phyloP scores from a whole-genome alignment of 23 red algal species.

The Cyanidium caldarium region DNA sequence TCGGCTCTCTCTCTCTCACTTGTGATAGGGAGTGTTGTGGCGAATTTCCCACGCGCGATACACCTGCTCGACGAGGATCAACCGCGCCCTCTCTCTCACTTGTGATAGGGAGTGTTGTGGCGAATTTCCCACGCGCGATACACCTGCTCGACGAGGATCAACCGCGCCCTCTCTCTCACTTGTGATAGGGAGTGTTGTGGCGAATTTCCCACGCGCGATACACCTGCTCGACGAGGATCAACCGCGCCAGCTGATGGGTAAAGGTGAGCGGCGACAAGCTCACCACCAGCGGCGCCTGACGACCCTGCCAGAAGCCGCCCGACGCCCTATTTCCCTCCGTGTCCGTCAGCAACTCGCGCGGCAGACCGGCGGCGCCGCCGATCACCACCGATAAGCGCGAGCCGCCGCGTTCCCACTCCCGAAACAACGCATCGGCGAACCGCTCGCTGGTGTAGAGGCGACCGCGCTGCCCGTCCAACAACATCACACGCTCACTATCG shows the following conservation, averaged over 20 bases:
- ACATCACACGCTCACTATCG: neutral
- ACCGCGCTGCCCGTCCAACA: neutral
- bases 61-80: slow-evolving; percentile 68
- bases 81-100: slow-evolving; percentile 5
- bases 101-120: slow-evolving; percentile 53
- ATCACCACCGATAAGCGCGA: slow-evolving; percentile 43
- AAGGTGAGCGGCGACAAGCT: slow-evolving; percentile 65
- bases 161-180: slow-evolving; percentile 47
- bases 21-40: slow-evolving; percentile 53
- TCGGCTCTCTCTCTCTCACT: neutral
- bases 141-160: slow-evolving; percentile 68
- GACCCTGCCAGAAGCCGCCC: too few species aligned
- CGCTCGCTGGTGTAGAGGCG: slow-evolving; percentile 7
- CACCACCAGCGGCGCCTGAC: too few species aligned
- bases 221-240: slow-evolving; percentile 68
- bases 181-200: slow-evolving; percentile 53
- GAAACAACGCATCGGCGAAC: slow-evolving; percentile 38
- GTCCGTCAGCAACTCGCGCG: slow-evolving; percentile 13
- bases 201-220: slow-evolving; percentile 73
- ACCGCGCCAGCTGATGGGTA: slow-evolving; percentile 68
- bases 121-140: slow-evolving; percentile 73
- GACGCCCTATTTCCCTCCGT: too few species aligned
- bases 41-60: slow-evolving; percentile 73
- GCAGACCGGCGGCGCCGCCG: slow-evolving; percentile 49
- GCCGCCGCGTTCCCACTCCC: slow-evolving; percentile 18